Conservation (phyloP, 2,329 filamentous ascomycete genomes). For the Ascochyta clinopodiicola region DNA sequence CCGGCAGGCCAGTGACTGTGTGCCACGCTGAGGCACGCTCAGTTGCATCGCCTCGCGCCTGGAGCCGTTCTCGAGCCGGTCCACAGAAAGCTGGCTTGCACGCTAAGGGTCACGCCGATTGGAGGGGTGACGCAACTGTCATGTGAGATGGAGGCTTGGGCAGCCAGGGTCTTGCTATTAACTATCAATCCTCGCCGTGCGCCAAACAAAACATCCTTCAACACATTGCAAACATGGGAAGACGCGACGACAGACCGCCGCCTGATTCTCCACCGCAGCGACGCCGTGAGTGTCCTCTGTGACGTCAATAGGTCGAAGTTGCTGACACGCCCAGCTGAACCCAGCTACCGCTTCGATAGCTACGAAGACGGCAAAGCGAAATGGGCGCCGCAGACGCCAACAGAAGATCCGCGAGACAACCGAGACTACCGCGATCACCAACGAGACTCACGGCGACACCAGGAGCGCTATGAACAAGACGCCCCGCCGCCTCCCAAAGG, state of each 20-base stretch:
- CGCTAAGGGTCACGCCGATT: constrained; percentile 20
- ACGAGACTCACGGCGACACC: constrained; percentile 28
- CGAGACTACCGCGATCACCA: constrained; percentile 31
- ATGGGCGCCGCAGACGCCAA: constrained; percentile 27
- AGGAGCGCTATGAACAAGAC: constrained; percentile 21
- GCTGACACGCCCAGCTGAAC: constrained; percentile 21
- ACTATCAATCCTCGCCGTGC: constrained; percentile 8
- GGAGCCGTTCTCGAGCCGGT: constrained; percentile 8
- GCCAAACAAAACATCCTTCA: constrained; percentile 1
- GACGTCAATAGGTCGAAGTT: neutral
- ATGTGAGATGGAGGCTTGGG: constrained; percentile 17
- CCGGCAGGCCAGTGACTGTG: constrained; percentile 9
- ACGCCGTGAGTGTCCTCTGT: constrained; percentile 14
- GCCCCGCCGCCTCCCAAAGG: constrained; percentile 24
- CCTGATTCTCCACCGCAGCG: constrained; percentile 24
- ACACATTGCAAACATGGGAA: constrained; percentile 25
- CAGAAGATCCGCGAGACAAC: constrained; percentile 31
- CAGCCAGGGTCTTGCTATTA: constrained; percentile 12
- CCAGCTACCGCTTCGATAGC: constrained; percentile 36
- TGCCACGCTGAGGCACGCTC: constrained; percentile 10
- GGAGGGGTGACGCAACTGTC: constrained; percentile 19
- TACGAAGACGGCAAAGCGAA: constrained; percentile 38
- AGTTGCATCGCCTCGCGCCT: constrained; percentile 1
- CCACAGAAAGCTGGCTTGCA: constrained; percentile 12
- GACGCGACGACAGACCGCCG: constrained; percentile 25